phyloP scores from a whole-genome alignment of 2,329 filamentous ascomycete genomes.

The Grosmannia serpens region DNA sequence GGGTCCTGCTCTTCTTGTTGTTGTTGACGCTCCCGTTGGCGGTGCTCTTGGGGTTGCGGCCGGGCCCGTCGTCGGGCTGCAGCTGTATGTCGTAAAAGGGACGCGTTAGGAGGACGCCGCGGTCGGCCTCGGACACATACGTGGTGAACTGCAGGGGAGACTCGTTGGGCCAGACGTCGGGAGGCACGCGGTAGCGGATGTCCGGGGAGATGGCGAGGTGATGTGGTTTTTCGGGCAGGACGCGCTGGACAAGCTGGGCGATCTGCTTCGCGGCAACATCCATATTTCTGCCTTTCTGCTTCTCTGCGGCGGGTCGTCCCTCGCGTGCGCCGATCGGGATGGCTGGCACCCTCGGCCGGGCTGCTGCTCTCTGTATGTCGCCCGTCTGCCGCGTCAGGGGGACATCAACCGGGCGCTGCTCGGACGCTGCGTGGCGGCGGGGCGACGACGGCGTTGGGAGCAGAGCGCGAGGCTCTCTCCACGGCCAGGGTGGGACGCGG shows the following conservation, averaged over 20 bases:
- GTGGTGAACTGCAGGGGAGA: conserved; percentile 44
- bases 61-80: conserved; percentile 22
- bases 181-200: conserved; percentile 32
- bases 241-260: conserved; percentile 13
- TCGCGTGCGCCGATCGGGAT: conserved; percentile 1
- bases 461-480: conserved; percentile 17
- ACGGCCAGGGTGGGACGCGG: conserved; percentile 8
- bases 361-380: neutral
- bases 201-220: conserved; percentile 38
- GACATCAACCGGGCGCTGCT: neutral
- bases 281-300: conserved; percentile 14
- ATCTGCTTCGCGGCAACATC: conserved; percentile 15
- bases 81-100: conserved; percentile 47
- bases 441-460: conserved; percentile 10
- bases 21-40: neutral
- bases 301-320: neutral
- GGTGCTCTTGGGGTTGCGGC: neutral
- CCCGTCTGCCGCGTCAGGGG: neutral
- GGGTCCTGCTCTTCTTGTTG: neutral
- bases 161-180: conserved; percentile 30
- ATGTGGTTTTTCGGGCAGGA: conserved; percentile 22
- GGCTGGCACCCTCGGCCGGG: conserved; percentile 4
- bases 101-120: conserved; percentile 44
- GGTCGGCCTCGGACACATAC: conserved; percentile 44
- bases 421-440: neutral